Base-by-base conservation (phyloP, 129 eudicot species). In the Flaveria sonorensis region DNA sequence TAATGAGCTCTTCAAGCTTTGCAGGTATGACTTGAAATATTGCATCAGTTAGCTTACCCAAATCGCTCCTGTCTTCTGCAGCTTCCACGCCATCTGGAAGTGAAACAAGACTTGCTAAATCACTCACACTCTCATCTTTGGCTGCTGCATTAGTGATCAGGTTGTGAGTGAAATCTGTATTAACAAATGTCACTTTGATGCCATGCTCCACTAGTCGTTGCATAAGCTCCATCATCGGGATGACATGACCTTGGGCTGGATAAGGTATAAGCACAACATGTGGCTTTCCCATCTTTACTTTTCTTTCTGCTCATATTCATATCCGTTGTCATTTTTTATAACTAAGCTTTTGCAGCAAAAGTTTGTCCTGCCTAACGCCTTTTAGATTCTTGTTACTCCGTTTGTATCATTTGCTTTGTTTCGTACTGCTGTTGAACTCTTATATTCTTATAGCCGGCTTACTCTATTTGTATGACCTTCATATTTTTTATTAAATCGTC, bases 231-330 rank as follows among this genome's bases (percentile, higher is more conserved):
- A 85, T 42, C 68, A 88, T 45, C 4, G 89, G 89, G 48, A 83
- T 68, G 73, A 88, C 81, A 69, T 83, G 87, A 32, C 92, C 92
- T 52, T 88, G 89, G 0, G 78, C 82, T 16, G 87, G 82, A 68
- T 65, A 83, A 26, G 89, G 89, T 70, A 70, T 7, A 70, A 50
- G 61, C 42, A 88, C 3, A 51, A 71, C 76, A 73, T 88, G 92
- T 40, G 81, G 81, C n/a, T 69, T 81, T 18, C 57, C 75, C 81
- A 68, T 81, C 10, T 70, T 1, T 70, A 24, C 8, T 8, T 8
- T 80, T 53, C 14, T 10, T 16, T 46, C 14, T 18, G 18, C 18
- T 9, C 15, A 73, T 53, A 13, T n/a, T 11, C 19, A 20, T 73
- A 7, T 18, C 39, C 19, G 3, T 11, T 48, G 13, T 13, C 7